These are phyloP conservation scores for Scopulariopsis brevicaulis DNA, from an alignment of 2,329 filamentous ascomycete species.

Conservation along the genomic window DNA sequence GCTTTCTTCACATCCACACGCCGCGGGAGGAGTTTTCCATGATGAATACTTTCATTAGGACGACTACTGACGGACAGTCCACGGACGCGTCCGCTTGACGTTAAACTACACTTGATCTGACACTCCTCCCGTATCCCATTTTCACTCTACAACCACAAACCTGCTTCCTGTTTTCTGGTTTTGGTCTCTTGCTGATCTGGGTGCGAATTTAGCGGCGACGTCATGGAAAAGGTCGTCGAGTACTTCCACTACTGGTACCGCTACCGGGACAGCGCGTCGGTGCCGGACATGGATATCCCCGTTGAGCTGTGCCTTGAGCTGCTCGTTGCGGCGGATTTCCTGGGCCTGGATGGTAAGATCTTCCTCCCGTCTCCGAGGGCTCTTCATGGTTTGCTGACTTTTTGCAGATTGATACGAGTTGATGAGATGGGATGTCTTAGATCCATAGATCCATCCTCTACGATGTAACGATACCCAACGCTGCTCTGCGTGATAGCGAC, in stretches of 20 bases:
- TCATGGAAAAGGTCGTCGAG: slow-evolving; percentile 72
- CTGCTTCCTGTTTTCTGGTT: background rate
- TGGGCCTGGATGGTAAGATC: slow-evolving; percentile 45
- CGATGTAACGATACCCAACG: background rate
- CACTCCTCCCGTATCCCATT: slow-evolving; percentile 1
- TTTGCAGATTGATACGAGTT: background rate
- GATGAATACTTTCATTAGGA: background rate
- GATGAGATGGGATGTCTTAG: slow-evolving; percentile 15
- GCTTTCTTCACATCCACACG: background rate
- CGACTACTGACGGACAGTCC: slow-evolving; percentile 6
- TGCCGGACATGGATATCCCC: slow-evolving; percentile 72
- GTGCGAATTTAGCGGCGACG: slow-evolving; percentile 43
- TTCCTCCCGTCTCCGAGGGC: background rate
- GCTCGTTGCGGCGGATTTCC: slow-evolving; percentile 65
- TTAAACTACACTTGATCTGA: slow-evolving; percentile 9
- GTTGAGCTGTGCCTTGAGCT: slow-evolving; percentile 69
- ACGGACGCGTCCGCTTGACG: slow-evolving; percentile 6
- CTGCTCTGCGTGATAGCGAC: background rate
- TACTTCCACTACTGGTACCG: slow-evolving; percentile 82
- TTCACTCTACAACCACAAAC: background rate
- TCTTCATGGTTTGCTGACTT: slow-evolving; percentile 14
- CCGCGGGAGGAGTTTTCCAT: background rate
- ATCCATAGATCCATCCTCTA: background rate
- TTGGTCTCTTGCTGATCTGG: background rate
- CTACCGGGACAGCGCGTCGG: slow-evolving; percentile 59